Evolutionary conservation across 1,284 basidiomycete species (phyloP).

Genomic region (Apiotrichum akiyoshidainum): DNA sequence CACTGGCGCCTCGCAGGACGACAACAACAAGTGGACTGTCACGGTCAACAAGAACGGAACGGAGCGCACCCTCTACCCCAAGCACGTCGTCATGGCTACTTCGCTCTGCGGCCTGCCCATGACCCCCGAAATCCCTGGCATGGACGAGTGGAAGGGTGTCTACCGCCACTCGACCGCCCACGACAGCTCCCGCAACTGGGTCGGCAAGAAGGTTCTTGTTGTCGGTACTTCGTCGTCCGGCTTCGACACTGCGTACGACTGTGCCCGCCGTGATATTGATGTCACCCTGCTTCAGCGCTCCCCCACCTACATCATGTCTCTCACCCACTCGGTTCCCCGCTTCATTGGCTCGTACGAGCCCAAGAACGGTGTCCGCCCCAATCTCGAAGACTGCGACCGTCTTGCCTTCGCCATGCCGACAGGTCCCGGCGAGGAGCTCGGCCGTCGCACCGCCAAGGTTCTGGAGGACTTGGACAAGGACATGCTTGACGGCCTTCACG

Average conservation of each 20-base stretch:
- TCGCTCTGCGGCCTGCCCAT: conserved; percentile 27
- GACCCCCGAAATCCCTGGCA: conserved; percentile 25
- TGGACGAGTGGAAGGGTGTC: conserved; percentile 54
- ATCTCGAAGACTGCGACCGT: conserved; percentile 51
- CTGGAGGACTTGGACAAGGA: conserved; percentile 46
- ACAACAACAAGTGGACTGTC: conserved; percentile 57
- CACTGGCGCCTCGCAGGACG: conserved; percentile 52
- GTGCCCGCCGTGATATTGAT: conserved; percentile 54
- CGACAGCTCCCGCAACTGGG: conserved; percentile 54
- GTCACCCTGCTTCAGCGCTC: conserved; percentile 63
- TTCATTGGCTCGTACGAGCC: conserved; percentile 47
- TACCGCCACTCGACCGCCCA: conserved; percentile 59
- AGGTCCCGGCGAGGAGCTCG: conserved; percentile 29
- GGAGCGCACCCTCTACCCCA: conserved; percentile 55
- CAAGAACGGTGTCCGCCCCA: conserved; percentile 52
- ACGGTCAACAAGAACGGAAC: conserved; percentile 52
- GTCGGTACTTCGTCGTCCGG: conserved; percentile 64
- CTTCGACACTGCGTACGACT: conserved; percentile 53
- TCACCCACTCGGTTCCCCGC: conserved; percentile 53
- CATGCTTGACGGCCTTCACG: conserved; percentile 57
- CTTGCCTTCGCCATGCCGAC: conserved; percentile 54
- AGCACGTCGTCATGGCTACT: conserved; percentile 38
- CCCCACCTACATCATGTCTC: conserved; percentile 60
- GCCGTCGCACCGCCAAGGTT: conserved; percentile 19
- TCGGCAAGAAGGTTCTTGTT: conserved; percentile 61